Conservation (phyloP, 345 rosid species). For the Tarenaya hassleriana region DNA sequence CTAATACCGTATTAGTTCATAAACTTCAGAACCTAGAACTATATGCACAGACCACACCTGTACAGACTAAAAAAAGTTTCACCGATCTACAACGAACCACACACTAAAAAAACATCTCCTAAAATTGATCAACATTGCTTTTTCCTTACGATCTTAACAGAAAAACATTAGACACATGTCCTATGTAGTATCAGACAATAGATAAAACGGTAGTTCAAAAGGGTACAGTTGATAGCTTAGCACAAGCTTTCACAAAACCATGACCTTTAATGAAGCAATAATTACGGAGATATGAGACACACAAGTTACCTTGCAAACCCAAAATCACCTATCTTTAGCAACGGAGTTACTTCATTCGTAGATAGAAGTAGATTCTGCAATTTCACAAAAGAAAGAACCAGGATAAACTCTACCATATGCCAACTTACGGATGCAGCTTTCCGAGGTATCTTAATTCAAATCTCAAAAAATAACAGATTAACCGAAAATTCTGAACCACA, state of each 20-base stretch:
- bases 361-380: slow-evolving; percentile 70
- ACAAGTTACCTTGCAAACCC: slow-evolving; percentile 73
- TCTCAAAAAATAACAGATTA: neutral
- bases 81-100: too few relatives aligned
- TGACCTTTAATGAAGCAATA: slow-evolving; percentile 3
- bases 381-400: slow-evolving; percentile 7
- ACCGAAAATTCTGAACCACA: neutral
- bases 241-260: slow-evolving; percentile 4
- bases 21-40: too few relatives aligned
- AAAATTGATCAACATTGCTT: too few relatives aligned
- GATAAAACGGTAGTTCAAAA: neutral
- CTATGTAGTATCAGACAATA: neutral
- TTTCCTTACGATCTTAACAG: neutral
- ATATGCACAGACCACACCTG: too few relatives aligned
- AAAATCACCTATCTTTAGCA: slow-evolving; percentile 80
- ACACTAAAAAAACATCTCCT: too few relatives aligned
- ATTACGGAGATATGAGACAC: slow-evolving; percentile 5
- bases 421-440: too few relatives aligned
- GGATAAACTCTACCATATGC: too few relatives aligned
- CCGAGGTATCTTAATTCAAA: neutral
- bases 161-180: neutral
- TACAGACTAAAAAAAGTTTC: too few relatives aligned
- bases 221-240: neutral
- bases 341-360: slow-evolving; percentile 42
- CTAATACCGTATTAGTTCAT: neutral